Evolutionary conservation across 768 basidiomycete genomes (phyloP).

Genomic region (Scleroderma bovista): DNA sequence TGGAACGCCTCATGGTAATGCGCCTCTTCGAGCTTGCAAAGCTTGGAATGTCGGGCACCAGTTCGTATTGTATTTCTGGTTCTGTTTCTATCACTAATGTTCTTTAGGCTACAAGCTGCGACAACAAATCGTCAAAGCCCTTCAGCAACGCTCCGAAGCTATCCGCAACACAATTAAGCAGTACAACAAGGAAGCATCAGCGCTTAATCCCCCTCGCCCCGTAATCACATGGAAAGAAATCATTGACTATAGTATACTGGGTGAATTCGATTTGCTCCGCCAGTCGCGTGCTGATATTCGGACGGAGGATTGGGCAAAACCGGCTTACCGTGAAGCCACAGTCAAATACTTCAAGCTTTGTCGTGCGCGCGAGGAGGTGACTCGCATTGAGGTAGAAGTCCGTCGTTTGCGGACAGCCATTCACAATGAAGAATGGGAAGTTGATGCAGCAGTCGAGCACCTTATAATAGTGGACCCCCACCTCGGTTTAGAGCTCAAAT

Average conservation of each 20-base stretch:
- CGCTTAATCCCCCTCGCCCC: conserved; percentile 13
- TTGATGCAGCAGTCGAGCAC: too few species aligned
- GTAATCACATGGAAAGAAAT: conserved; percentile 12
- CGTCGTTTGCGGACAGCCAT: conserved; percentile 11
- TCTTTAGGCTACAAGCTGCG: conserved; percentile 31
- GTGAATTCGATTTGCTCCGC: conserved; percentile 15
- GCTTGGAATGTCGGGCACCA: conserved; percentile 30
- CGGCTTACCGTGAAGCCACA: conserved; percentile 13
- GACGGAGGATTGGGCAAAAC: not conserved
- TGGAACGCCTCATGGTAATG: conserved; percentile 31
- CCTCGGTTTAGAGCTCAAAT: conserved; percentile 2
- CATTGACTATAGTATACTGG: conserved; percentile 10
- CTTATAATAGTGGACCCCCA: not conserved
- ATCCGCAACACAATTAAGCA: conserved; percentile 20
- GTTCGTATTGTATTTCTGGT: too few species aligned
- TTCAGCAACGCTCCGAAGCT: conserved; percentile 7
- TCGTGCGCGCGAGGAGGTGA: conserved; percentile 23
- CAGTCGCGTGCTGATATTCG: not conserved
- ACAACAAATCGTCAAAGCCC: conserved; percentile 26
- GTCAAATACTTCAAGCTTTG: conserved; percentile 19
- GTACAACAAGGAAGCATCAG: conserved; percentile 21
- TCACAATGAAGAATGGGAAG: conserved; percentile 18
- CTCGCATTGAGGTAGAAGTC: conserved; percentile 21
- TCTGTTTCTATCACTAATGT: too few species aligned
- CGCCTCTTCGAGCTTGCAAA: conserved; percentile 35